A percentile compares a stretch with the other conserved stretches of the same genome.
phyloP scores from a whole-genome alignment of 169 alveolate species.

The Eimeria sp. region DNA sequence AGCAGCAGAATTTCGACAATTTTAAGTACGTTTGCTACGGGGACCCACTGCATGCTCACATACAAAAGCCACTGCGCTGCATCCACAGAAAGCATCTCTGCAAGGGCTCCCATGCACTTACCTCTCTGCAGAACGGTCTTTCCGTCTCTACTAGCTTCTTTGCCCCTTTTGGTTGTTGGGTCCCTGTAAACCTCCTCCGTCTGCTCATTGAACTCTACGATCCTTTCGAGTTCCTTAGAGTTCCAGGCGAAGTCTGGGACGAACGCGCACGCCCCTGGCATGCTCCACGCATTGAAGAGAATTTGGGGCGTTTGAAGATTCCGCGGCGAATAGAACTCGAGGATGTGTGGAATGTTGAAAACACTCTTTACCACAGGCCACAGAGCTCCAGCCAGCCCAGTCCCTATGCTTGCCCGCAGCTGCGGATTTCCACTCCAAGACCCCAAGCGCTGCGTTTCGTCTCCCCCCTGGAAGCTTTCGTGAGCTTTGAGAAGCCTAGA shows the following conservation, averaged over 20 bases:
- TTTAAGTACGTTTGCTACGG: background rate
- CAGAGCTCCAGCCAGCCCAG: conserved; percentile 43
- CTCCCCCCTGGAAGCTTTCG: conserved; percentile 56
- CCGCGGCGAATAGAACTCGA: conserved; percentile 45
- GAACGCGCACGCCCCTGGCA: conserved; percentile 55
- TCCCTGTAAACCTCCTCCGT: conserved; percentile 34
- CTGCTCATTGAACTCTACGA: conserved; percentile 13
- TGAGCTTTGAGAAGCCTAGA: conserved; percentile 35
- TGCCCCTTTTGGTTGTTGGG: conserved; percentile 27
- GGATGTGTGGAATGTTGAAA: conserved; percentile 32
- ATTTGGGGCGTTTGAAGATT: conserved; percentile 53
- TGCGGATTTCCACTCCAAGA: conserved; percentile 42
- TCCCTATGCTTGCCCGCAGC: conserved; percentile 63
- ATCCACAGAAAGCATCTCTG: background rate
- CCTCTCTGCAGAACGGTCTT: conserved; percentile 41
- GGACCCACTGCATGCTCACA: background rate
- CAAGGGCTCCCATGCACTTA: background rate
- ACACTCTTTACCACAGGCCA: conserved; percentile 54
- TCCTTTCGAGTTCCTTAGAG: background rate
- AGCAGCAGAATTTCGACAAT: background rate
- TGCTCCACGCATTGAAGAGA: conserved; percentile 47
- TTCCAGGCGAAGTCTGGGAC: conserved; percentile 53
- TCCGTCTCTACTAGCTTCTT: conserved; percentile 1
- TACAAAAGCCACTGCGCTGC: background rate
- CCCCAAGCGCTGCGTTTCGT: conserved; percentile 62